Evolutionary conservation across 352 stramenopile genomes (phyloP), one percentile per base, ranked within the genome.

Genomic region (Phytophthora idaei): DNA sequence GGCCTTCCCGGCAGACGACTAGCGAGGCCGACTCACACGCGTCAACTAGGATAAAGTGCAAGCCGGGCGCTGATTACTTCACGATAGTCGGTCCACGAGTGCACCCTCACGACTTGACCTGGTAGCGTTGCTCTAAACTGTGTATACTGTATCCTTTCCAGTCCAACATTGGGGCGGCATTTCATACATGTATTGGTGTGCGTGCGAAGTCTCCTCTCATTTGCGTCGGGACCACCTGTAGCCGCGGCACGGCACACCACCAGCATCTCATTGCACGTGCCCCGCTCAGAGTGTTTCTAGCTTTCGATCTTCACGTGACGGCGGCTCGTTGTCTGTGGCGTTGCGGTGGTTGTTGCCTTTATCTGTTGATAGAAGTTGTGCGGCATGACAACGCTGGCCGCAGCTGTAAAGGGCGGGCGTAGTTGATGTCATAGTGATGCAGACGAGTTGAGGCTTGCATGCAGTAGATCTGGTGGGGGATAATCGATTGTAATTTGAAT

Each of bases 1-100:
- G 4, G 73, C 69, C 7, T 94, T 94, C 36, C 62, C 76, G 5
- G 28, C 17, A 7, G 52, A 41, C 39, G 55, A 74, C 50, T 69
- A 74, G 58, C 36, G n/a, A 61, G 17, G 28, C 29, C 5, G 10
- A 8, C 52, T 8, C 57, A 28, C 48, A 52, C 8, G 32, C 9
- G 58, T 65, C 34, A 55, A 3, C 15, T 15, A 55, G 7, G 55
- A 42, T 34, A 39, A 46, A 54, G 45, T 49, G 57, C 57, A 55
- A 60, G 52, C 27, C 10, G 21, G 12, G 39, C 12, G 25, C 64
- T 71, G 67, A 69, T 62, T 65, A 61, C 62, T 61, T 75, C 62
- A 68, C 21, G 51, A 75, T 57, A 65, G 62, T 75, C 45, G 28
- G 57, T 56, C 31, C 62, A 61, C 34, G 32, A 45, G 12, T 61